Percentiles rank a stretch among this genome's conserved stretches.
These are phyloP conservation scores for Dimocarpus longan DNA, from an alignment of 345 rosid species.

Conservation along the genomic window DNA sequence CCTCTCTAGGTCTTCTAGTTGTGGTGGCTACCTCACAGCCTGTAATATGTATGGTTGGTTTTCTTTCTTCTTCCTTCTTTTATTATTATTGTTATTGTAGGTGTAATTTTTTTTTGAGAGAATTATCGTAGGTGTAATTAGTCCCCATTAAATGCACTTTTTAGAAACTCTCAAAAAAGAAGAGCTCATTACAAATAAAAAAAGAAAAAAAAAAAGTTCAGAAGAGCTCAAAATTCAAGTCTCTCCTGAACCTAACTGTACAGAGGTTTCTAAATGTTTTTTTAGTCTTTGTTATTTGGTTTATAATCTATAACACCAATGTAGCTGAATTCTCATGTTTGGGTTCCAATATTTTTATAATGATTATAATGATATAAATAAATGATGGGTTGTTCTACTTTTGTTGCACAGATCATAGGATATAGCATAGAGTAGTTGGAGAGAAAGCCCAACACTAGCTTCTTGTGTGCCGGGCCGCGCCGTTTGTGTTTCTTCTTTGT, in stretches of 20 bases:
- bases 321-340: conserved; percentile 18
- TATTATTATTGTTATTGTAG: not conserved
- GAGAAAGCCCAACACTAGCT: conserved; percentile 25
- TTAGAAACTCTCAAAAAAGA: conserved; percentile 21
- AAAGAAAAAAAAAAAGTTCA: too few species aligned
- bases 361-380: not conserved
- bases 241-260: not conserved
- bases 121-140: too few species aligned
- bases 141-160: conserved; percentile 27
- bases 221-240: conserved; percentile 4
- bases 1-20: not conserved
- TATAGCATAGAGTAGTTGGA: conserved; percentile 13
- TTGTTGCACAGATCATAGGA: conserved; percentile 4
- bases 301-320: not conserved
- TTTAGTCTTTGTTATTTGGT: not conserved
- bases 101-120: too few species aligned
- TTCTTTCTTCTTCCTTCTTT: conserved; percentile 1
- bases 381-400: not conserved
- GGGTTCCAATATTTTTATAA: too few species aligned
- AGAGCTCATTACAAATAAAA: too few species aligned
- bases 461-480: conserved; percentile 41
- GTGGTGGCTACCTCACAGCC: not conserved
- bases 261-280: conserved; percentile 8
- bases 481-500: conserved; percentile 43
- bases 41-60: not conserved